Percentiles rank a stretch among this genome's conserved stretches.
phyloP scores from a whole-genome alignment of 352 stramenopile species.

The Aphanomyces cochlioides region DNA sequence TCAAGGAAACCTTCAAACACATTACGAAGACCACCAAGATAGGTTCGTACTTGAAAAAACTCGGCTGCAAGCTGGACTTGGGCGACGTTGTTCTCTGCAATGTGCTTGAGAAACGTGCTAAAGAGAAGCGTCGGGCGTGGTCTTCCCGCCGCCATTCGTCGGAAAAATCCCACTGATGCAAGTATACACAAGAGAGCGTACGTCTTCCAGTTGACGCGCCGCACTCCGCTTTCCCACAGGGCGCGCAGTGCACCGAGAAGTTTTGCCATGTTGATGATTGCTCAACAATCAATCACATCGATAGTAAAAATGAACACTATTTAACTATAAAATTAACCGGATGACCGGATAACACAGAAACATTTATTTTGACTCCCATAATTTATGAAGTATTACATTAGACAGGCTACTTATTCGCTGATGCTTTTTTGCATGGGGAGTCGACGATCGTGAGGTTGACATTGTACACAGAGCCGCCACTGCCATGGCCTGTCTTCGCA shows the following conservation, averaged over 20 bases:
- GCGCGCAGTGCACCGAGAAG: not conserved
- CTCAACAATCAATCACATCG: not conserved
- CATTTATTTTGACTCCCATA: too few relatives aligned
- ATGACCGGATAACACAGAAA: too few relatives aligned
- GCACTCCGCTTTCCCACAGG: conserved; percentile 6
- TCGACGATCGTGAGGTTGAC: too few relatives aligned
- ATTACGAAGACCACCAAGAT: conserved; percentile 14
- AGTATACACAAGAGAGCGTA: conserved; percentile 24
- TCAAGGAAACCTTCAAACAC: conserved; percentile 19
- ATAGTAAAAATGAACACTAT: not conserved
- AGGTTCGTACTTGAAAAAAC: conserved; percentile 62
- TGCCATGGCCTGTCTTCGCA: too few relatives aligned
- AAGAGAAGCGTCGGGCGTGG: conserved; percentile 57
- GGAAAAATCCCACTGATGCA: conserved; percentile 9
- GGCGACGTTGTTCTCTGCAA: conserved; percentile 43
- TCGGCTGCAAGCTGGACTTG: conserved; percentile 63
- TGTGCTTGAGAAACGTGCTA: conserved; percentile 59
- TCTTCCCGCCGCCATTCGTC: conserved; percentile 21
- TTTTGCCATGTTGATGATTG: not conserved
- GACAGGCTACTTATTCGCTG: too few relatives aligned
- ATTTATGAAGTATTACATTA: too few relatives aligned
- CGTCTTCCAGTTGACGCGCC: conserved; percentile 25
- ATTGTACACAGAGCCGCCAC: too few relatives aligned
- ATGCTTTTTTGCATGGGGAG: too few relatives aligned
- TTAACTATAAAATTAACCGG: not conserved